Conservation (phyloP, 1,139 yeast genomes). For the Yarrowia galli region DNA sequence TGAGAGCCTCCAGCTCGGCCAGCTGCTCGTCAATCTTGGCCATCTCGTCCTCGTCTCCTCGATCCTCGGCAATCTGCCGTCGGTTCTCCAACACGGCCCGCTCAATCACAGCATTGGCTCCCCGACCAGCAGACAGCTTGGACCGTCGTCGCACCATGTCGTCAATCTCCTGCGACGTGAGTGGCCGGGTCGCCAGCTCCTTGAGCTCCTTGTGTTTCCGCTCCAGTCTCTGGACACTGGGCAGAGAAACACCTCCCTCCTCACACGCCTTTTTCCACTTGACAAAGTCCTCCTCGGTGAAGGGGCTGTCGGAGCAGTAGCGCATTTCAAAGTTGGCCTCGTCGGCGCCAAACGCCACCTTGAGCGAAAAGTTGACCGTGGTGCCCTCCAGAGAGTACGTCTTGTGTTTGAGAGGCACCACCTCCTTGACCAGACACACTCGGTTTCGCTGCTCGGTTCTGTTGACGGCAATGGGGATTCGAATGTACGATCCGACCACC, state of each 20-base stretch:
- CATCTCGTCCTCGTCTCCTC: constrained; percentile 61
- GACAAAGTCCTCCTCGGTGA: constrained; percentile 74
- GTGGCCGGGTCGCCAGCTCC: constrained; percentile 65
- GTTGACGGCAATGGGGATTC: constrained; percentile 79
- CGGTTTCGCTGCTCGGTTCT: constrained; percentile 74
- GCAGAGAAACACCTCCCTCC: constrained; percentile 65
- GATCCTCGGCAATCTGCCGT: constrained; percentile 76
- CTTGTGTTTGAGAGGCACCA: constrained; percentile 66
- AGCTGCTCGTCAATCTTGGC: constrained; percentile 63
- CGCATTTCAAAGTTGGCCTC: constrained; percentile 75
- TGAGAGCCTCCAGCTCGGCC: constrained; percentile 50
- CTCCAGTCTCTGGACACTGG: constrained; percentile 70
- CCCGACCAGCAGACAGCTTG: constrained; percentile 62
- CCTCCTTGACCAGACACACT: constrained; percentile 78
- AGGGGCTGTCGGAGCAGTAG: constrained; percentile 77
- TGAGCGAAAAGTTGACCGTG: constrained; percentile 52
- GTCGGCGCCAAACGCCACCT: constrained; percentile 74
- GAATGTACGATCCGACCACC: constrained; percentile 76
- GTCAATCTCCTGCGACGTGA: constrained; percentile 80
- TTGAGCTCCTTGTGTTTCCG: constrained; percentile 68
- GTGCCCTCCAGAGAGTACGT: constrained; percentile 56
- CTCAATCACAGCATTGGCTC: constrained; percentile 80
- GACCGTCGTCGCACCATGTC: constrained; percentile 79
- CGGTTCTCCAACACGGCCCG: constrained; percentile 77
- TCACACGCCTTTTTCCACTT: constrained; percentile 68